phyloP scores from a whole-genome alignment of 305 asterid genomes.

The Galium porrigens region DNA sequence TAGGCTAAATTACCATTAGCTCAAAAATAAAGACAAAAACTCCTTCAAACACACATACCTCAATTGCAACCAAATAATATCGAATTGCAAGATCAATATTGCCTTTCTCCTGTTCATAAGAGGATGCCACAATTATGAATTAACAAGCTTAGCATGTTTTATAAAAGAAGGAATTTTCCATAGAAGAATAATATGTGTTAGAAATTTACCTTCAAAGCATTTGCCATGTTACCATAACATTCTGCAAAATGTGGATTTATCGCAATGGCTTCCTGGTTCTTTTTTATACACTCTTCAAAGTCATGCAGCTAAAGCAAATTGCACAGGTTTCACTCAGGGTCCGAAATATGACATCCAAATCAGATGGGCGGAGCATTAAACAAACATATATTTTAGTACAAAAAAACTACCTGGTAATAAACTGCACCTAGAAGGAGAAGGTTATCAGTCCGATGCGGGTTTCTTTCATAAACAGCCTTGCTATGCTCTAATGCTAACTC shows the following conservation, averaged over 20 bases:
- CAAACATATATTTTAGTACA: not conserved
- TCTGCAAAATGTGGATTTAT: conserved; percentile 90
- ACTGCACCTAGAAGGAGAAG: conserved; percentile 88
- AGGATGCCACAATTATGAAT: not conserved
- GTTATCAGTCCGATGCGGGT: conserved; percentile 76
- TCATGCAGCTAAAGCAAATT: conserved; percentile 56
- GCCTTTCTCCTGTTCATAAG: conserved; percentile 67
- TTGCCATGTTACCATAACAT: conserved; percentile 98
- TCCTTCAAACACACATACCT: conserved; percentile 40
- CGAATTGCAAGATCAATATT: conserved; percentile 85
- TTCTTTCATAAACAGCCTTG: conserved; percentile 67
- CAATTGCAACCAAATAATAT: conserved; percentile 82
- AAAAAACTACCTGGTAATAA: conserved; percentile 57
- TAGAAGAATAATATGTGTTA: conserved; percentile 7
- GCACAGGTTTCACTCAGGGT: conserved; percentile 15
- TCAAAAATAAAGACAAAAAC: not conserved
- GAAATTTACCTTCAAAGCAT: conserved; percentile 76
- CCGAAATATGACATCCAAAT: not conserved
- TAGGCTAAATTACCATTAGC: not conserved
- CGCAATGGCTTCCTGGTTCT: conserved; percentile 86
- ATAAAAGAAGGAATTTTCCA: conserved; percentile 10
- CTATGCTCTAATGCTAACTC: conserved; percentile 83
- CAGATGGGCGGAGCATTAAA: conserved; percentile 2
- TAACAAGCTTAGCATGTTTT: not conserved
- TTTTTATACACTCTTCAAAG: conserved; percentile 68